These are phyloP conservation scores for Zopfia rhizophila DNA, from an alignment of 2,329 filamentous ascomycete species.

Conservation along the genomic window DNA sequence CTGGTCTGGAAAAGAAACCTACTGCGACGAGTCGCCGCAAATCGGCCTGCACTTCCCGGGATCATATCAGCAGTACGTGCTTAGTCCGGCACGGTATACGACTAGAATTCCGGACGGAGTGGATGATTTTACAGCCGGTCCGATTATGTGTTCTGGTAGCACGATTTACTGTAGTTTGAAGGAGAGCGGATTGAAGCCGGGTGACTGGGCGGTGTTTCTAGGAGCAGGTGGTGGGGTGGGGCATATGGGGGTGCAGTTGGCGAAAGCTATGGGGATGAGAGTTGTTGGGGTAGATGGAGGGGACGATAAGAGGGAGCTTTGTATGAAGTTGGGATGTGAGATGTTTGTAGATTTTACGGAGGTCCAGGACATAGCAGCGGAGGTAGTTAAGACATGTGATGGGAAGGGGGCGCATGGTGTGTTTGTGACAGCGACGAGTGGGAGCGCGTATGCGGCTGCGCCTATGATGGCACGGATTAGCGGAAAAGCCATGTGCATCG, in stretches of 20 bases:
- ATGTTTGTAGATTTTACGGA: constrained; percentile 52
- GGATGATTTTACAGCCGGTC: constrained; percentile 65
- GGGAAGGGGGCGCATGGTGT: constrained; percentile 53
- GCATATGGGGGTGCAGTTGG: constrained; percentile 65
- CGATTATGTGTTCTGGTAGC: constrained; percentile 69
- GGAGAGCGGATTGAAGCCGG: constrained; percentile 61
- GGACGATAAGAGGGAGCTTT: constrained; percentile 47
- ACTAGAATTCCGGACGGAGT: constrained; percentile 66
- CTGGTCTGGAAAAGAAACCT: constrained; percentile 64
- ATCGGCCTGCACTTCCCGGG: constrained; percentile 58
- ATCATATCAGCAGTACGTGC: constrained; percentile 69
- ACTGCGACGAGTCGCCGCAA: constrained; percentile 59
- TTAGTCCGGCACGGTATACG: constrained; percentile 65
- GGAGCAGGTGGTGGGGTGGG: constrained; percentile 67
- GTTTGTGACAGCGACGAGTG: constrained; percentile 54
- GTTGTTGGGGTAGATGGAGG: constrained; percentile 51
- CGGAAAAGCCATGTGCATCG: constrained; percentile 64
- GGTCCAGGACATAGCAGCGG: constrained; percentile 42
- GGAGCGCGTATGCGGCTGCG: constrained; percentile 42
- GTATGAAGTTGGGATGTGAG: constrained; percentile 44
- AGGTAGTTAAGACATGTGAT: constrained; percentile 45
- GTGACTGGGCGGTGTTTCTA: constrained; percentile 66
- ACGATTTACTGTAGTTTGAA: constrained; percentile 68
- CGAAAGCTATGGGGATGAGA: constrained; percentile 52
- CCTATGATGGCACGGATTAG: constrained; percentile 60